Percentiles rank a stretch among this genome's conserved stretches.
These are phyloP conservation scores for Claviceps maximensis DNA, from an alignment of 2,329 filamentous ascomycete genomes.

Conservation along the genomic window DNA sequence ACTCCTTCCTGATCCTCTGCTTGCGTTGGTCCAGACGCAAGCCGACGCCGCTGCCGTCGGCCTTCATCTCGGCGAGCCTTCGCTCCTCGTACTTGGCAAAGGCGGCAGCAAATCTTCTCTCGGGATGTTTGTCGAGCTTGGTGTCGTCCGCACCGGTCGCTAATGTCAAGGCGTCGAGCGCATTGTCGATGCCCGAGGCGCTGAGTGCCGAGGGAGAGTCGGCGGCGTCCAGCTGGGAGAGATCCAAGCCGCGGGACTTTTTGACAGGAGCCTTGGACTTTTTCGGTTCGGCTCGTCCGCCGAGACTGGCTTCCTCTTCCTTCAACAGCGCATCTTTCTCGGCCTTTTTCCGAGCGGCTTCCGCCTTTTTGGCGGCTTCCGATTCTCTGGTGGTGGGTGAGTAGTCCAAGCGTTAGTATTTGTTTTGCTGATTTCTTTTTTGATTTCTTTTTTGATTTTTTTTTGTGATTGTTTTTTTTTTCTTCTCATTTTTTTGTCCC, in stretches of 20 bases:
- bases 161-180: slow-evolving; percentile 71
- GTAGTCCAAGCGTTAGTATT: not conserved
- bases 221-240: slow-evolving; percentile 57
- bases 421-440: too few relatives aligned
- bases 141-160: slow-evolving; percentile 38
- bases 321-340: slow-evolving; percentile 73
- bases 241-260: slow-evolving; percentile 59
- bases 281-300: slow-evolving; percentile 48
- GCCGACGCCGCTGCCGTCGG: slow-evolving; percentile 58
- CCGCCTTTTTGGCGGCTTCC: slow-evolving; percentile 54
- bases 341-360: slow-evolving; percentile 82
- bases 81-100: slow-evolving; percentile 72
- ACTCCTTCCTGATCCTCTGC: slow-evolving; percentile 77
- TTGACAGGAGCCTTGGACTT: slow-evolving; percentile 55
- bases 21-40: slow-evolving; percentile 74
- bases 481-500: too few relatives aligned
- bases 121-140: slow-evolving; percentile 80
- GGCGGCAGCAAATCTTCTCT: slow-evolving; percentile 76
- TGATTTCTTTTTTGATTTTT: too few relatives aligned
- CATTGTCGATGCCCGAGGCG: slow-evolving; percentile 84
- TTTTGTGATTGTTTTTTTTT: too few relatives aligned
- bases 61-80: slow-evolving; percentile 71
- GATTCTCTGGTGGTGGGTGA: slow-evolving; percentile 18
- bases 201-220: slow-evolving; percentile 51
- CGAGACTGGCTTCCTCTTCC: slow-evolving; percentile 62